Percentiles rank a stretch among this genome's conserved stretches.
phyloP scores from a whole-genome alignment of 73 alveolate genomes.

The Uronychia setigera region DNA sequence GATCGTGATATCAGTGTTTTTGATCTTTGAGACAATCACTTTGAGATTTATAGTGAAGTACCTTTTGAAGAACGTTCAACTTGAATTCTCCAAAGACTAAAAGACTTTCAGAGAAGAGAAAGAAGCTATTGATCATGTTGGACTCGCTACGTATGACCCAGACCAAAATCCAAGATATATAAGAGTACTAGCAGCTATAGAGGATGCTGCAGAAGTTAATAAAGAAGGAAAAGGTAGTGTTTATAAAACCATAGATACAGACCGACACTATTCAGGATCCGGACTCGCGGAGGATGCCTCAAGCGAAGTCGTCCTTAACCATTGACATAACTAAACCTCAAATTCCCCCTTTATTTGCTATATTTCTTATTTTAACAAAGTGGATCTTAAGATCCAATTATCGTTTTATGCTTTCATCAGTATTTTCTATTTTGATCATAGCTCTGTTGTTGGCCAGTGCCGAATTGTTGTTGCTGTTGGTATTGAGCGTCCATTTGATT shows the following conservation, averaged over 20 bases:
- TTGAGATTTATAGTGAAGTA: not conserved
- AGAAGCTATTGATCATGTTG: not conserved
- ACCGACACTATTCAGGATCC: too few species aligned
- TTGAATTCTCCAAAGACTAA: not conserved
- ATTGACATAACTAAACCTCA: too few species aligned
- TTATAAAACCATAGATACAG: too few species aligned
- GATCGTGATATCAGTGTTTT: not conserved
- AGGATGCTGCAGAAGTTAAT: conserved; percentile 19
- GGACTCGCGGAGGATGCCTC: too few species aligned
- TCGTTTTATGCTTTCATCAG: too few species aligned
- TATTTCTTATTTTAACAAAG: too few species aligned
- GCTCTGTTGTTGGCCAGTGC: not conserved
- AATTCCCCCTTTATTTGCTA: too few species aligned
- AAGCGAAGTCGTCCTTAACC: too few species aligned
- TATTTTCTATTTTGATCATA: not conserved
- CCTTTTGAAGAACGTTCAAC: not conserved
- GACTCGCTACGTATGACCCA: conserved; percentile 29
- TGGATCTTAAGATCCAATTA: too few species aligned
- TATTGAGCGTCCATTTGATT: not conserved
- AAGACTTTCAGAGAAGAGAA: not conserved
- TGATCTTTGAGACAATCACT: not conserved
- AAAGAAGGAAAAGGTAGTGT: not conserved
- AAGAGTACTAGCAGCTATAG: conserved; percentile 20
- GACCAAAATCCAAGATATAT: conserved; percentile 3
- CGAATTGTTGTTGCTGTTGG: not conserved